A percentile compares a stretch with the other conserved stretches of the same genome.
These are phyloP conservation scores for Phytophthora hibernalis DNA, from an alignment of 352 stramenopile genomes.

Conservation along the genomic window DNA sequence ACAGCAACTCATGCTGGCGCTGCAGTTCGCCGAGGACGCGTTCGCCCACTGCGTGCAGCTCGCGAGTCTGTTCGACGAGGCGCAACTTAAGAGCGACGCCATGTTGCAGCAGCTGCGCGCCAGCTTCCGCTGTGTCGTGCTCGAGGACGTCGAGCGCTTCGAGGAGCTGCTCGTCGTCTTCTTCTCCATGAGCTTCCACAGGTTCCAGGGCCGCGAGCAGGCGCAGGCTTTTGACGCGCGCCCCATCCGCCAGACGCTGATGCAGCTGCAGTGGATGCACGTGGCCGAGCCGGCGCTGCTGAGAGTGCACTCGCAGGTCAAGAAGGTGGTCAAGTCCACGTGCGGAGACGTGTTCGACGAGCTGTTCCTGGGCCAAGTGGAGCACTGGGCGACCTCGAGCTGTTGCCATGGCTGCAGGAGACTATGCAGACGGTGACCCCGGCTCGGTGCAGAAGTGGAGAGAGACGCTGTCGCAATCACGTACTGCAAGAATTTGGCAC, in stretches of 20 bases:
- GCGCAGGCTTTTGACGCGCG: slow-evolving; percentile 55
- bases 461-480: slow-evolving; percentile 54
- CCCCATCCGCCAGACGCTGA: slow-evolving; percentile 54
- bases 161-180: slow-evolving; percentile 72
- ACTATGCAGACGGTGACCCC: slow-evolving; percentile 41
- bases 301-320: slow-evolving; percentile 63
- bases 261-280: slow-evolving; percentile 68
- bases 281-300: slow-evolving; percentile 57
- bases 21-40: slow-evolving; percentile 78
- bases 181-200: slow-evolving; percentile 80
- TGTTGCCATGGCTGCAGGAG: slow-evolving; percentile 71
- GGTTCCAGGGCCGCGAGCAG: slow-evolving; percentile 64
- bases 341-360: slow-evolving; percentile 65
- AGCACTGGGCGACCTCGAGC: slow-evolving; percentile 57
- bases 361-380: slow-evolving; percentile 50
- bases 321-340: slow-evolving; percentile 52
- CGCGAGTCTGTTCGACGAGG: slow-evolving; percentile 61
- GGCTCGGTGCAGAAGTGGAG: slow-evolving; percentile 42
- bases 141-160: slow-evolving; percentile 65
- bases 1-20: slow-evolving; percentile 74
- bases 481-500: slow-evolving; percentile 70
- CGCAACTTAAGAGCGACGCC: slow-evolving; percentile 15
- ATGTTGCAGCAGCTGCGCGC: slow-evolving; percentile 63
- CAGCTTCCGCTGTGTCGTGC: slow-evolving; percentile 61
- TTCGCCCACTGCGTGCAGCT: slow-evolving; percentile 76